Base-by-base conservation (phyloP, 495 filamentous ascomycete genomes). In the Podospora bellae-mahoneyi region DNA sequence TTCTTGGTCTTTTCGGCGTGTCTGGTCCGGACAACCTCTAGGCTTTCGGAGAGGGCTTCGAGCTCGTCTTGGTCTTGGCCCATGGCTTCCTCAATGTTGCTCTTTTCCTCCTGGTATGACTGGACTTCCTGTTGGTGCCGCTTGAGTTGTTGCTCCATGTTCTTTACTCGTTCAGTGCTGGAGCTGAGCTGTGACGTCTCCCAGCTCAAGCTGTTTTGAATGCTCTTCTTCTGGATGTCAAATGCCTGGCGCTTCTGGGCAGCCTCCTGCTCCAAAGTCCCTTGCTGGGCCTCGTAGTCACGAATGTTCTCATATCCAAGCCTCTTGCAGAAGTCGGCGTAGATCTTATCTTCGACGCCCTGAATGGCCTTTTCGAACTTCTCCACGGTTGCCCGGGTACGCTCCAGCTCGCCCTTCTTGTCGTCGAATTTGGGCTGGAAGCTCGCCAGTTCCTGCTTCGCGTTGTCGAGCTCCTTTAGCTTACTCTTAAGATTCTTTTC, bases 271-370 rank as follows among this genome's bases (percentile, higher is more conserved):
- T 98, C 93, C 61, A 94, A 75, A 16, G 89, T 92, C 44, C 95
- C 95, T 76, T 98, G 95, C 67, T 96, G 93, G 6, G 89, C 90
- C 77, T 97, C 92, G 73, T 98, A 99, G 48, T 90, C 89, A 23
- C 94, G 91, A 70, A 99, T 97, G 72, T 93, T 89, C 20, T 89
- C 84, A 76, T 95, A 98, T 0, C 92, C 91, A 19, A 97, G 84
- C 32, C 92, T 88, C 73, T 88, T 86, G 81, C 96, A 98, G 82
- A 98, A 99, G 23, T 85, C 84, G 26, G 84, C 84, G 76, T 96
- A 98, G 23, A 99, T 86, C 70, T 94, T 87, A 76, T 99, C 94
- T 75, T 97, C 92, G 18, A 96, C 91, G 56, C 85, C 83, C 64
- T 90, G 87, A 64, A 97, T 92, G n/a, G 90, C 86, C n/a, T 86